These are phyloP conservation scores for Paraurostyla sp. DNA, from an alignment of 73 alveolate species.

Conservation along the genomic window DNA sequence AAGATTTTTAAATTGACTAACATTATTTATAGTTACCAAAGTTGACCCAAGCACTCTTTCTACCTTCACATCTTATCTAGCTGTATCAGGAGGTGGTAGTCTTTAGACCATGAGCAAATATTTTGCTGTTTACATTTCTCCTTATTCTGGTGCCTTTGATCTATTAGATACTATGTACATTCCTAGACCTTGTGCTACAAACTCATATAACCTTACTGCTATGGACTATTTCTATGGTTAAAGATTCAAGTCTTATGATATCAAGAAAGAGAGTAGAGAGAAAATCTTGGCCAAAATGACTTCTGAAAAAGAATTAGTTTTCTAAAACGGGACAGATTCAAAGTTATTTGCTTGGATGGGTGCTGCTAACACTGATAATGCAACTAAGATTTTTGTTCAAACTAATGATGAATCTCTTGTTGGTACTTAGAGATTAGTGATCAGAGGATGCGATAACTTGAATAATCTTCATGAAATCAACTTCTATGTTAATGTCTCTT, in stretches of 20 bases:
- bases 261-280: background rate
- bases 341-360: slow-evolving; percentile 28
- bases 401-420: slow-evolving; percentile 48
- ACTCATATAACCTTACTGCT: slow-evolving; percentile 16
- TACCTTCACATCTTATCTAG: background rate
- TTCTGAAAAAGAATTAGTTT: slow-evolving; percentile 19
- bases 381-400: slow-evolving; percentile 42
- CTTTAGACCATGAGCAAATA: background rate
- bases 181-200: slow-evolving; percentile 49
- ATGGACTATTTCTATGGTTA: slow-evolving; percentile 55
- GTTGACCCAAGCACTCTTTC: background rate
- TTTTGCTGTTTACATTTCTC: slow-evolving; percentile 42
- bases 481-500: slow-evolving; percentile 35
- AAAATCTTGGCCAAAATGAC: slow-evolving; percentile 22
- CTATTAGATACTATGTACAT: slow-evolving; percentile 39
- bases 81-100: background rate
- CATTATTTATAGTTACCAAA: background rate
- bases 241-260: slow-evolving; percentile 9
- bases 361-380: background rate
- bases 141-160: slow-evolving; percentile 61
- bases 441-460: slow-evolving; percentile 58
- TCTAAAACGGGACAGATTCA: slow-evolving; percentile 46
- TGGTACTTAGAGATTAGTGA: slow-evolving; percentile 45
- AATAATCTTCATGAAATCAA: slow-evolving; percentile 45
- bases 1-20: too few species aligned